Conservation (phyloP, 371 early-diverging fungal genomes). For the Haplosporangium sp. region DNA sequence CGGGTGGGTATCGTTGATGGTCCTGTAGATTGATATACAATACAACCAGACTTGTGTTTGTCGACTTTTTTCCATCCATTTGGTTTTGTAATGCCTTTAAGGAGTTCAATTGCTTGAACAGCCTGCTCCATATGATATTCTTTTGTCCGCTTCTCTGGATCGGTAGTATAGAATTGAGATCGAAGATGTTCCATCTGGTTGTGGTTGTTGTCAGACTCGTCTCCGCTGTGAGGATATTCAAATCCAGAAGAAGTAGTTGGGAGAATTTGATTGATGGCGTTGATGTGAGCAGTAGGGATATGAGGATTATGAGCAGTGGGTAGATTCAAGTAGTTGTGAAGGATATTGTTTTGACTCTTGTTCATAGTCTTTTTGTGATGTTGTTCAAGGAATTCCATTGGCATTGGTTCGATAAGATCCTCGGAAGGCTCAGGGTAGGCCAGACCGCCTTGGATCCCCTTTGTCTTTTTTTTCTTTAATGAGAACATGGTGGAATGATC, state of each 20-base stretch:
- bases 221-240: conserved; percentile 44
- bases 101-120: conserved; percentile 33
- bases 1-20: conserved; percentile 38
- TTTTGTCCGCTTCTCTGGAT: conserved; percentile 48
- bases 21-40: conserved; percentile 65
- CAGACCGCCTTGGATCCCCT: conserved; percentile 24
- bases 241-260: conserved; percentile 10
- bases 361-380: conserved; percentile 38
- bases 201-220: conserved; percentile 44
- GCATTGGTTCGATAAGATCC: conserved; percentile 13
- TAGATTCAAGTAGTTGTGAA: background rate
- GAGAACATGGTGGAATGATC: conserved; percentile 24
- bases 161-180: conserved; percentile 50
- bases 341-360: conserved; percentile 6
- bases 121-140: conserved; percentile 47
- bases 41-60: conserved; percentile 72
- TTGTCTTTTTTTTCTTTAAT: conserved; percentile 39
- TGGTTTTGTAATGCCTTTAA: conserved; percentile 32
- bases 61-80: conserved; percentile 73
- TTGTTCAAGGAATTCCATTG: conserved; percentile 26
- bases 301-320: conserved; percentile 6
- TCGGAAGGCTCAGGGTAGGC: conserved; percentile 1
- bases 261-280: conserved; percentile 23
- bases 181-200: conserved; percentile 38
- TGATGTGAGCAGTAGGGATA: conserved; percentile 9